These are phyloP conservation scores for Plantago coronopus DNA, from an alignment of 305 asterid genomes.

Conservation along the genomic window DNA sequence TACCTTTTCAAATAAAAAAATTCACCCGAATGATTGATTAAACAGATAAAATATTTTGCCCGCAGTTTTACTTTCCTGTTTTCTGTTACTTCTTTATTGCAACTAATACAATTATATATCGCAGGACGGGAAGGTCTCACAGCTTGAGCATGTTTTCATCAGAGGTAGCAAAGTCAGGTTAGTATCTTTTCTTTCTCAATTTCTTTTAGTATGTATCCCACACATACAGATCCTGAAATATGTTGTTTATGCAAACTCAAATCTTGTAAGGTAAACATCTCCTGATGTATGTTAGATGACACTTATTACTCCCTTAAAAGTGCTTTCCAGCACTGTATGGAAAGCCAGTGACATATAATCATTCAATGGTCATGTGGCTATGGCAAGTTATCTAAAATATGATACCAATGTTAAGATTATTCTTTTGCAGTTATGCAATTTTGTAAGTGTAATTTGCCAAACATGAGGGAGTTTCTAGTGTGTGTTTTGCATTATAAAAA, in stretches of 20 bases:
- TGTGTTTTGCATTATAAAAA: neutral
- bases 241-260: no score
- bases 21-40: neutral
- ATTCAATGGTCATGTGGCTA: neutral
- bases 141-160: slow-evolving; percentile 89
- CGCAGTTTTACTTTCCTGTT: neutral
- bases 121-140: slow-evolving; percentile 89
- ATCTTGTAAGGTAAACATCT: no score
- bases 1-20: no score
- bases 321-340: neutral
- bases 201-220: neutral
- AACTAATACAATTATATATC: neutral
- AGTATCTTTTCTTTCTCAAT: neutral
- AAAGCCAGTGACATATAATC: neutral
- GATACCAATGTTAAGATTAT: neutral
- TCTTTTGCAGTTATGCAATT: neutral
- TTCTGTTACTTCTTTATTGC: neutral
- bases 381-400: no score
- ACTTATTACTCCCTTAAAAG: neutral
- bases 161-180: slow-evolving; percentile 97
- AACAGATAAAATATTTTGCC: neutral
- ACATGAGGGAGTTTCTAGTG: neutral
- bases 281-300: neutral
- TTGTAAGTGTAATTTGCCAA: no score
- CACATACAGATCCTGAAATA: neutral